Base-by-base conservation (phyloP, 495 filamentous ascomycete species). In the Penicillium diatomitis region DNA sequence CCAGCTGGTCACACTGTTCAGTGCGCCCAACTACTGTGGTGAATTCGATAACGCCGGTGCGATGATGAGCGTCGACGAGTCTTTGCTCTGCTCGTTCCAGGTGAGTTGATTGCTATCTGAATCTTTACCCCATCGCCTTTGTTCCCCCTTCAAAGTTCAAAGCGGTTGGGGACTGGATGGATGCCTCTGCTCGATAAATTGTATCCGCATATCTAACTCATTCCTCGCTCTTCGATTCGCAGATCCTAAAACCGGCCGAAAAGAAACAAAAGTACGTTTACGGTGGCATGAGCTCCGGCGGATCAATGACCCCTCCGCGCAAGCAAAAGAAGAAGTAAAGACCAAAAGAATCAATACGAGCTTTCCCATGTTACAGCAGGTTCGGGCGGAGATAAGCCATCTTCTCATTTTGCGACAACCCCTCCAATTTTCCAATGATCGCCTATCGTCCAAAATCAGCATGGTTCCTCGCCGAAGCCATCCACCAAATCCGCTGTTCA, bases 191-290 rank as follows among this genome's bases (percentile, higher is more conserved):
- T 20, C 20, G 20, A 20, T 20, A 20, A 0, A 20, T 20, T 20
- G 20, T 20, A 20, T 20, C 20, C 20, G 20, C 20, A 20, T 2
- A 20, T 32, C 40, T 49, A 58, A 56, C 50, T 37, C 36, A 11
- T 31, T 47, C 46, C 41, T 28, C 41, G 20, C 20, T 20, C 31
- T 38, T 39, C 38, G 10, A 30, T 39, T 27, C 36, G 28, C 57
- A 97, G 91, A 98, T 98, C 70, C 77, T 98, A 74, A 98, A 97
- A 76, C 92, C 92, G 64, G 92, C 92, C 71, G 92, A 98, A 81
- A 98, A 98, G 83, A 98, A 98, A 86, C 91, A 95, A 88, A 98
- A 98, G 89, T 98, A 95, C 79, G 91, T 95, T 66, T 86, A 87
- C 75, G 83, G 84, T 76, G 82, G 86, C 77, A 83, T 90, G 76